Base-by-base conservation (phyloP, 768 basidiomycete genomes). In the Lyophyllum atratum region DNA sequence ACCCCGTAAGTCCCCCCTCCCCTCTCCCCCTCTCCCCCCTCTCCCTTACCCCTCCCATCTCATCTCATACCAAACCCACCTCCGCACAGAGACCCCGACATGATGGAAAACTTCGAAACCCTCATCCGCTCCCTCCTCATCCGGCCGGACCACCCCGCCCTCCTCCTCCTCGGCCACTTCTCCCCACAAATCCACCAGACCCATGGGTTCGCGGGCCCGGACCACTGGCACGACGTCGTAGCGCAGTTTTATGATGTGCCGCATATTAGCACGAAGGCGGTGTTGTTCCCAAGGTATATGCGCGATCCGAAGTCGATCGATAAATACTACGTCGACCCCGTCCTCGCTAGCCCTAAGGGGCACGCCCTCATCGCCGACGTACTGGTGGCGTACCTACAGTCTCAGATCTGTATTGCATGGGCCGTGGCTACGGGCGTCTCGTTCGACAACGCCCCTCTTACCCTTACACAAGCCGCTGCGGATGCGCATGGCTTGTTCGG, bases 171-270 rank as follows among this genome's bases (percentile, higher is more conserved):
- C n/a, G 96, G 96, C 15, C 95, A 98, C 74, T 98, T 98, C 68
- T 85, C 85, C 52, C 92, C 95, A 0, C 94, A 99, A 66, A 68
- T 89, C 1, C 92, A 95, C 64, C 77, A 83, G 34, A 72, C 80
- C 21, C 77, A 92, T 64, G 95, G 95, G 1, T 97, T 91, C 66
- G 86, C 85, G 3, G 95, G 96, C 1, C 90, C 95, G 1, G 95
- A 97, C 67, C 85, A 93, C 64, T 86, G 86, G 80, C 96, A 99
- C 71, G 87, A 81, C 61, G 74, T 90, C 55, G 95, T 98, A 1
- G 92, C 97, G 1, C 94, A 95, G 68, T 98, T 94, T 76, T 99
- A 99, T 76, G 97, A 99, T 68, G 85, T 98, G 25, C 95, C 96
- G 0, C 93, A 98, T 69, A 77, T 99, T 65, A 92, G 89, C 71